phyloP scores from a whole-genome alignment of 2,329 filamentous ascomycete species.

The Fusarium nygamai region DNA sequence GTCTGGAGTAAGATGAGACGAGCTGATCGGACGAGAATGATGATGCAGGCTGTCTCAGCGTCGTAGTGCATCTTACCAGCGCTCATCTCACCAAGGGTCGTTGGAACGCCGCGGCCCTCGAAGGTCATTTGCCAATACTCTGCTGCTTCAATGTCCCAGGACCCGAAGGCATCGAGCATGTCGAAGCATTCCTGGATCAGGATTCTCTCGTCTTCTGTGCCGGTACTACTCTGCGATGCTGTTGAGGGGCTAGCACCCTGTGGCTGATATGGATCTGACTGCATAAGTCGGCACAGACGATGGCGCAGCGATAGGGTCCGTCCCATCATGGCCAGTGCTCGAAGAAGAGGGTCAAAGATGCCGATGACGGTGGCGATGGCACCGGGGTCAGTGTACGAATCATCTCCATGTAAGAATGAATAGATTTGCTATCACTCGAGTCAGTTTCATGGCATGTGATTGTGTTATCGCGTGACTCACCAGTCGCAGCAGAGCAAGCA shows the following conservation, averaged over 20 bases:
- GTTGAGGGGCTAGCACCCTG: not conserved
- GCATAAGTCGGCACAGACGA: conserved; percentile 12
- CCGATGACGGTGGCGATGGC: conserved; percentile 43
- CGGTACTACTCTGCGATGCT: not conserved
- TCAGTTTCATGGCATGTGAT: not conserved
- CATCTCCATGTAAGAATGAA: conserved; percentile 46
- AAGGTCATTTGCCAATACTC: conserved; percentile 47
- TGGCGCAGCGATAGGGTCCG: conserved; percentile 34
- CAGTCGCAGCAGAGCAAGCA: conserved; percentile 44
- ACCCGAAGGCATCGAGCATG: conserved; percentile 43
- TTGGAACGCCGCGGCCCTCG: conserved; percentile 42
- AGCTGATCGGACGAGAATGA: conserved; percentile 46
- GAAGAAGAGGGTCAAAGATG: conserved; percentile 45
- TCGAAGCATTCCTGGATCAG: conserved; percentile 41
- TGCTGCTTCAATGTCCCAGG: conserved; percentile 46
- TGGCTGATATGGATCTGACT: not conserved
- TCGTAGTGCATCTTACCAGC: conserved; percentile 40
- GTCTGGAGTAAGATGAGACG: conserved; percentile 45
- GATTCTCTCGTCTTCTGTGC: not conserved
- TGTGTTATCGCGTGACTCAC: conserved; percentile 28
- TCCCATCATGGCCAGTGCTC: conserved; percentile 47
- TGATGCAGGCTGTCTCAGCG: conserved; percentile 47
- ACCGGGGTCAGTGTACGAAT: conserved; percentile 46
- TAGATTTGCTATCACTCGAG: conserved; percentile 43
- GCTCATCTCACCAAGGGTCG: conserved; percentile 40